Evolutionary conservation across 192 early-diverging fungal species (phyloP).

Genomic region (Funneliformis mosseae): DNA sequence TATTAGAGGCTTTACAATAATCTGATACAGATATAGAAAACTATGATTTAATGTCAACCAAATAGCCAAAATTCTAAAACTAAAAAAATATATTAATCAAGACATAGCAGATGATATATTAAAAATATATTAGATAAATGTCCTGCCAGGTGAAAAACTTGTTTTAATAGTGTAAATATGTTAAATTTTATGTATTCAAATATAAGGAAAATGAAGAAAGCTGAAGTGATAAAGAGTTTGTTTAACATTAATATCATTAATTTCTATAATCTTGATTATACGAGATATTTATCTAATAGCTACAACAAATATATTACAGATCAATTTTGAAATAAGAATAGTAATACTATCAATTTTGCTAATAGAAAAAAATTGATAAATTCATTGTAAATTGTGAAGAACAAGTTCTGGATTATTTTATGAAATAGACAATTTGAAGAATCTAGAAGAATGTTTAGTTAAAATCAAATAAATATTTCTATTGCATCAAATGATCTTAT

Average conservation of each 20-base stretch:
- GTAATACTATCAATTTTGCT: not conserved
- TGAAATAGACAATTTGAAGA: constrained; percentile 6
- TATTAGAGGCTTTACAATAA: not conserved
- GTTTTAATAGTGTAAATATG: constrained; percentile 2
- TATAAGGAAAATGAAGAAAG: constrained; percentile 1
- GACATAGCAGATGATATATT: constrained; percentile 9
- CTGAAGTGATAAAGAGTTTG: not conserved
- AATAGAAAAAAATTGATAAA: not conserved
- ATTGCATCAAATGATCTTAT: constrained; percentile 18
- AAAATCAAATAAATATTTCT: constrained; percentile 13
- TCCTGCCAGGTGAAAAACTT: not conserved
- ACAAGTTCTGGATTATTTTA: constrained; percentile 6
- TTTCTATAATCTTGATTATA: constrained; percentile 1
- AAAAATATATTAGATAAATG: not conserved
- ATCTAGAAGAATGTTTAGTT: not conserved
- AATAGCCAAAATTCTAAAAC: not conserved
- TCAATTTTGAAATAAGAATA: not conserved
- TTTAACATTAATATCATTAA: constrained; percentile 8
- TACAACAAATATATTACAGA: not conserved
- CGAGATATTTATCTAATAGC: not conserved
- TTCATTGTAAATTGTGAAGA: constrained; percentile 21
- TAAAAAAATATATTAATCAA: constrained; percentile 20
- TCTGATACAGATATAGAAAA: constrained; percentile 10
- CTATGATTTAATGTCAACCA: not conserved
- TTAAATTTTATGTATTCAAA: not conserved